Conservation (phyloP, 257 asterid genomes). For the Capsicum chinense region DNA sequence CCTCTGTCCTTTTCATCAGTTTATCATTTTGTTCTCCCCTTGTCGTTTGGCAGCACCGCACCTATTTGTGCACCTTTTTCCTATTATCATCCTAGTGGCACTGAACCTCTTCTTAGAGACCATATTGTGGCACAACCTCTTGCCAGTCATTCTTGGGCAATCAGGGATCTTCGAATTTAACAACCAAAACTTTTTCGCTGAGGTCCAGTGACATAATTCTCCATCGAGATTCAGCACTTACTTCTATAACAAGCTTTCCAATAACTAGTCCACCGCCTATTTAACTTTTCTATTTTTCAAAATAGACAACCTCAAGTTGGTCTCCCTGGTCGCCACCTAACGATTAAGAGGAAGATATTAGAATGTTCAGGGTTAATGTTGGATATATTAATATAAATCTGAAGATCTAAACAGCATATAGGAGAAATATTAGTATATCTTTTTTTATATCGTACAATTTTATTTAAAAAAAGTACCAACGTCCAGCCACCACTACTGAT, state of each 20-base stretch:
- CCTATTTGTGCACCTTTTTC: not conserved
- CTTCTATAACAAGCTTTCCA: not conserved
- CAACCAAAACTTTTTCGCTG: not conserved
- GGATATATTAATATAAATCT: not conserved
- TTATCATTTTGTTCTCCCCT: not conserved
- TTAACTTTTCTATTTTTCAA: not conserved
- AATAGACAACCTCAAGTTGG: not conserved
- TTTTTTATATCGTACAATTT: too few relatives aligned
- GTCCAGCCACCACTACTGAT: not conserved
- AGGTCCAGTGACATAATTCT: not conserved
- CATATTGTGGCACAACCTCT: not conserved
- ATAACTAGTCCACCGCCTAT: not conserved
- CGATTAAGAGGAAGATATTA: not conserved
- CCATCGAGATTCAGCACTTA: not conserved
- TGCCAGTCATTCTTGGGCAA: not conserved
- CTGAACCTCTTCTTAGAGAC: not conserved
- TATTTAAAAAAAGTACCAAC: not conserved
- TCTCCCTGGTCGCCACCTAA: not conserved
- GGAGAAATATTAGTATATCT: too few relatives aligned
- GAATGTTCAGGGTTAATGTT: not conserved
- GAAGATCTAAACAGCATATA: not conserved
- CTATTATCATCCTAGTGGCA: not conserved
- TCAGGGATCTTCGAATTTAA: not conserved
- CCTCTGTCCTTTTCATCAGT: not conserved
- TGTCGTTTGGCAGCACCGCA: not conserved